Percentiles rank a stretch among this genome's conserved stretches.
These are phyloP conservation scores for Rachicladosporium sp. DNA, from an alignment of 2,329 filamentous ascomycete genomes.

Conservation along the genomic window DNA sequence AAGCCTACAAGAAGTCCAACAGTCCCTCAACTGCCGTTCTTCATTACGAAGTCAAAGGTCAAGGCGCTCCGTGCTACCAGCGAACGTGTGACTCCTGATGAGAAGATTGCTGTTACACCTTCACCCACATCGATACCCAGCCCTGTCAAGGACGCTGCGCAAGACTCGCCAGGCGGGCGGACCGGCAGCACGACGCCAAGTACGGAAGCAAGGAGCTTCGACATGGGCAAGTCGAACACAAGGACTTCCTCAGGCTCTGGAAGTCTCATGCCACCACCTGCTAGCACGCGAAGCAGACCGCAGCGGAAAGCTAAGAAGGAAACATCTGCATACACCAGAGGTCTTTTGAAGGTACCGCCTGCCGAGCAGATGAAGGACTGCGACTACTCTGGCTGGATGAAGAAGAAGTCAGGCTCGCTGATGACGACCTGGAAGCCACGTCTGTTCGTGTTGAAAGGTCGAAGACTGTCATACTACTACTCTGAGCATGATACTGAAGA, in stretches of 20 bases:
- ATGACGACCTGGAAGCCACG: conserved; percentile 98
- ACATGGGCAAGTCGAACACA: conserved; percentile 25
- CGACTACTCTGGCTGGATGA: conserved; percentile 99
- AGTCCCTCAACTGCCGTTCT: conserved; percentile 19
- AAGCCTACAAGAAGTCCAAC: conserved; percentile 16
- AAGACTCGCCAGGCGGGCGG: conserved; percentile 49
- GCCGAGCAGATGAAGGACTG: conserved; percentile 73
- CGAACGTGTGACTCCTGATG: conserved; percentile 49
- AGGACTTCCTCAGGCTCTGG: conserved; percentile 33
- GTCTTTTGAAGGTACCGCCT: conserved; percentile 68
- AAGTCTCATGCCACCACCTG: conserved; percentile 22
- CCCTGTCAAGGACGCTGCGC: conserved; percentile 36
- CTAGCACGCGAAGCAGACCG: conserved; percentile 11
- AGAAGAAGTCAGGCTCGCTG: conserved; percentile 89
- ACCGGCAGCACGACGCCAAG: conserved; percentile 63
- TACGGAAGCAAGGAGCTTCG: conserved; percentile 35
- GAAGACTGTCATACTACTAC: conserved; percentile 91
- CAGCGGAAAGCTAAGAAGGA: conserved; percentile 60
- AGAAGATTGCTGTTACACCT: conserved; percentile 29
- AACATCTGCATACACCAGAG: conserved; percentile 85
- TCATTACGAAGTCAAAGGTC: conserved; percentile 30
- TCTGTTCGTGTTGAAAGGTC: conserved; percentile 86
- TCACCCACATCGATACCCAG: neutral
- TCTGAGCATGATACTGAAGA: conserved; percentile 85
- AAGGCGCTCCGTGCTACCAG: conserved; percentile 76